Evolutionary conservation across 176 grass and related monocot species (phyloP).

Genomic region (Aegilops umbellulata): DNA sequence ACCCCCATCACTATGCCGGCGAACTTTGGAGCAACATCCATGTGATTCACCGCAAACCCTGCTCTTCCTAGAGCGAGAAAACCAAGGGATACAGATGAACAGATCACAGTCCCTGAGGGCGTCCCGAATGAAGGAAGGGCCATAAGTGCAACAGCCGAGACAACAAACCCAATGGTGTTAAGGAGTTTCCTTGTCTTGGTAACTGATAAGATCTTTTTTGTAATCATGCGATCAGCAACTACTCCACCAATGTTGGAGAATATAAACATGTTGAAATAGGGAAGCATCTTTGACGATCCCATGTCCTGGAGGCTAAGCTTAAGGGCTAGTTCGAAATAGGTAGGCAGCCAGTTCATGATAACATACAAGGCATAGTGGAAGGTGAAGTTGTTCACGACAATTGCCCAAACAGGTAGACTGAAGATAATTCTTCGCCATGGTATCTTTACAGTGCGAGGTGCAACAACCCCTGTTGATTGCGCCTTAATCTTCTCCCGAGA

Average conservation of each 20-base stretch:
- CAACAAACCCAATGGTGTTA: conserved; percentile 8
- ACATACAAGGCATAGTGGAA: conserved; percentile 22
- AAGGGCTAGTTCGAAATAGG: not conserved
- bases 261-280: conserved; percentile 14
- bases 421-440: conserved; percentile 4
- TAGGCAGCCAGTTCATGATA: conserved; percentile 18
- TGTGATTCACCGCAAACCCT: conserved; percentile 8
- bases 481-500: conserved; percentile 16
- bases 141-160: conserved; percentile 9
- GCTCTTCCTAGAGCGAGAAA: conserved; percentile 17
- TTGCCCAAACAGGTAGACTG: conserved; percentile 19
- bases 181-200: conserved; percentile 1
- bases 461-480: not conserved
- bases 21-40: conserved; percentile 12
- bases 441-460: conserved; percentile 10
- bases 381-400: conserved; percentile 8
- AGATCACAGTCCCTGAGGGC: conserved; percentile 9
- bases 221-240: conserved; percentile 2
- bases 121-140: conserved; percentile 7
- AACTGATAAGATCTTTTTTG: conserved; percentile 5
- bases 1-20: conserved; percentile 12
- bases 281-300: conserved; percentile 20
- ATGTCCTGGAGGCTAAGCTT: conserved; percentile 15
- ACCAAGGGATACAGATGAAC: not conserved
- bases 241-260: conserved; percentile 24